phyloP scores from a whole-genome alignment of 192 early-diverging fungal species.

The Mortierella claussenii region DNA sequence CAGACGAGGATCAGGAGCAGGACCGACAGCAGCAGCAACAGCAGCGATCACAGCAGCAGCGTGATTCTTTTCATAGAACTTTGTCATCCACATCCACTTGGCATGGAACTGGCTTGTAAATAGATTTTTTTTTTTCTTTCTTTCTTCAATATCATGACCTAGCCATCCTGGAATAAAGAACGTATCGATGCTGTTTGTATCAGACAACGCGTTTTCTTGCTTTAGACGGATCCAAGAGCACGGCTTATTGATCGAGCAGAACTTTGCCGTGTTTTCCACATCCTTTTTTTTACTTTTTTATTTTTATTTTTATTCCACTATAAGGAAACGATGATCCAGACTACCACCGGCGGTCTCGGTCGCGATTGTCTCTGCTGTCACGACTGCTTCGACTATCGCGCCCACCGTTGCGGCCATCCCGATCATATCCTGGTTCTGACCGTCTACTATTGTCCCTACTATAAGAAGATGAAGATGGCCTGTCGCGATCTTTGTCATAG shows the following conservation, averaged over 20 bases:
- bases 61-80: slow-evolving; percentile 32
- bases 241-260: too few species aligned
- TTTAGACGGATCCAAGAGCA: too few species aligned
- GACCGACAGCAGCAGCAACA: slow-evolving; percentile 26
- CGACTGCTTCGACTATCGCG: slow-evolving; percentile 1
- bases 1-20: slow-evolving; percentile 49
- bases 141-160: too few species aligned
- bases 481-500: too few species aligned
- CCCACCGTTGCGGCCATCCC: slow-evolving; percentile 6
- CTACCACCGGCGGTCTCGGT: not conserved
- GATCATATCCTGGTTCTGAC: slow-evolving; percentile 8
- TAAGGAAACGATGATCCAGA: too few species aligned
- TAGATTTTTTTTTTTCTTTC: slow-evolving; percentile 20
- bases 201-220: too few species aligned
- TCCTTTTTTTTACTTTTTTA: too few species aligned
- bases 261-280: too few species aligned
- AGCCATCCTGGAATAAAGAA: too few species aligned
- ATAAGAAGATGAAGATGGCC: slow-evolving; percentile 12
- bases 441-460: slow-evolving; percentile 12
- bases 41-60: slow-evolving; percentile 4
- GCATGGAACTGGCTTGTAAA: slow-evolving; percentile 30
- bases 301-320: too few species aligned
- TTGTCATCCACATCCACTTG: slow-evolving; percentile 39
- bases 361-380: slow-evolving; percentile 9
- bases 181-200: too few species aligned